These are phyloP conservation scores for Xylaria longipes DNA, from an alignment of 495 filamentous ascomycete species.

Conservation along the genomic window DNA sequence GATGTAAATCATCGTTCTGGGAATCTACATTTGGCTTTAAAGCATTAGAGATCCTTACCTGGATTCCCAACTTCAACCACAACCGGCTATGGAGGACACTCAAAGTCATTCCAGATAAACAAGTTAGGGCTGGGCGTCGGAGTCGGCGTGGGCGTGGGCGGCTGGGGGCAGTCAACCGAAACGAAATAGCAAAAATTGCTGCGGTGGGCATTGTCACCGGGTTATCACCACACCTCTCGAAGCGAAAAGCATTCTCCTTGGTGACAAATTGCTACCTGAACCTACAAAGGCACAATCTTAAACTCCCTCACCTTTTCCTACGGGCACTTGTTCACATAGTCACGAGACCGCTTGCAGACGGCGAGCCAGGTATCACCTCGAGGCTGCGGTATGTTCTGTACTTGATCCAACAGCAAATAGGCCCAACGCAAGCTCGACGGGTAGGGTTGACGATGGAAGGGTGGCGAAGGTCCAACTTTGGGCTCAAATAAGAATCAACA, in stretches of 20 bases:
- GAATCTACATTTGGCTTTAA: constrained; percentile 20
- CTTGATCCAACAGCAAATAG: constrained; percentile 41
- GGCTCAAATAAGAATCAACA: background rate
- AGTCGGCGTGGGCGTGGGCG: background rate
- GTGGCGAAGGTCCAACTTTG: constrained; percentile 37
- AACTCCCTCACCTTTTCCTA: constrained; percentile 36
- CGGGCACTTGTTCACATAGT: constrained; percentile 46
- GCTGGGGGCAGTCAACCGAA: background rate
- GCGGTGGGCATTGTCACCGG: constrained; percentile 30
- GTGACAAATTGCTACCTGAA: constrained; percentile 46
- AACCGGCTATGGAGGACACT: constrained; percentile 23
- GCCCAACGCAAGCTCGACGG: constrained; percentile 34
- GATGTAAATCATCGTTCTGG: constrained; percentile 24
- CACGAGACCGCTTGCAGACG: constrained; percentile 46
- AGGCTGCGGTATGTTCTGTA: constrained; percentile 48
- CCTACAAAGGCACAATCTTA: constrained; percentile 34
- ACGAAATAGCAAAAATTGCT: background rate
- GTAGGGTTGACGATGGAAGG: constrained; percentile 32
- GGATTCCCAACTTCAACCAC: constrained; percentile 18
- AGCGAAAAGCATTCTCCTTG: constrained; percentile 47
- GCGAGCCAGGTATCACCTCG: constrained; percentile 41
- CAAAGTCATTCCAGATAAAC: background rate
- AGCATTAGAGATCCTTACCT: constrained; percentile 27
- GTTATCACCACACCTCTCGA: constrained; percentile 39
- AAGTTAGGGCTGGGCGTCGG: background rate